These are phyloP conservation scores for Populus hybrid DNA, from an alignment of 441 rosid genomes.

Conservation along the genomic window DNA sequence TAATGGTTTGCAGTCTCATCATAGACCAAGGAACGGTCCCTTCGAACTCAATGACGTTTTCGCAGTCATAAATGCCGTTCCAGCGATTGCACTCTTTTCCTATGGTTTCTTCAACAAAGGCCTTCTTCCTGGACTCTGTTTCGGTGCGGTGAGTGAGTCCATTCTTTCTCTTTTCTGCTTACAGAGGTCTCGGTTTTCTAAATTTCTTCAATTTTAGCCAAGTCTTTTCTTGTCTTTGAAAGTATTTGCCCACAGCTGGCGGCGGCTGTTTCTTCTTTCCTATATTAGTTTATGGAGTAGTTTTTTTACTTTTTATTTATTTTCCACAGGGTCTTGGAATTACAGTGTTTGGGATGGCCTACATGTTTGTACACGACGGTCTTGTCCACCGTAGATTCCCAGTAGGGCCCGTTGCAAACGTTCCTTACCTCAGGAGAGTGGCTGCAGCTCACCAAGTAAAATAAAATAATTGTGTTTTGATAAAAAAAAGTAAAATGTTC, in stretches of 20 bases:
- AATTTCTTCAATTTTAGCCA: neutral
- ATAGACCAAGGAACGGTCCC: conserved; percentile 43
- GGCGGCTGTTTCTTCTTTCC: too few species aligned
- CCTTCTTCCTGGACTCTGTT: conserved; percentile 53
- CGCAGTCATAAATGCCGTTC: conserved; percentile 47
- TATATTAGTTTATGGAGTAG: neutral
- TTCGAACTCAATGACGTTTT: conserved; percentile 55
- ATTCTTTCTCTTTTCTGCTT: neutral
- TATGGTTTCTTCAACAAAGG: conserved; percentile 47
- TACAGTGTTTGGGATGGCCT: conserved; percentile 65
- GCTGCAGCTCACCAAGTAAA: conserved; percentile 61
- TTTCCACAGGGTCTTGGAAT: conserved; percentile 48
- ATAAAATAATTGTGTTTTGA: too few species aligned
- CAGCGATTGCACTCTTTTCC: conserved; percentile 43
- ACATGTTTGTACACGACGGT: conserved; percentile 68
- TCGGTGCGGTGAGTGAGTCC: conserved; percentile 53
- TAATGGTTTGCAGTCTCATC: conserved; percentile 47
- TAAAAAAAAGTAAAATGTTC: too few species aligned
- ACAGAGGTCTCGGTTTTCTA: neutral
- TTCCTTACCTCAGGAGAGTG: conserved; percentile 48
- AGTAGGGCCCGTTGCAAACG: conserved; percentile 50
- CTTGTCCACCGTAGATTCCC: conserved; percentile 61
- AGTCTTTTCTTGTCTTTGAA: too few species aligned
- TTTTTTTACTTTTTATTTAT: neutral
- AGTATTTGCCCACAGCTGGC: too few species aligned